phyloP scores from a whole-genome alignment of 345 rosid species.

The Nasturtium officinale region DNA sequence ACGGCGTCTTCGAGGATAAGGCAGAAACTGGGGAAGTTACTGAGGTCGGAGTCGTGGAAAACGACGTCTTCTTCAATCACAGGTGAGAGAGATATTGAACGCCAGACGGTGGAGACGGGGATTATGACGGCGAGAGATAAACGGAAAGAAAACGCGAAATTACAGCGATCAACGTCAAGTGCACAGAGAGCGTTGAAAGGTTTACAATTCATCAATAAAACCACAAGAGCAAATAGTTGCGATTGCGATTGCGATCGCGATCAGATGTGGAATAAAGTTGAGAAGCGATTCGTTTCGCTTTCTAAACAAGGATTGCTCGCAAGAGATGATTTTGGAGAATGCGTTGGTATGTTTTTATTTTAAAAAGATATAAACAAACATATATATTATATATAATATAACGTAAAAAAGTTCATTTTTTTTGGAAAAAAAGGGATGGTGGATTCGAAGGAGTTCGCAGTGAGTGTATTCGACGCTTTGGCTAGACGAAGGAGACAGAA shows the following conservation, averaged over 20 bases:
- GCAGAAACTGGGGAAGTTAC: constrained; percentile 58
- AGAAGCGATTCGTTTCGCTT: constrained; percentile 58
- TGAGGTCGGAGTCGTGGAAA: constrained; percentile 59
- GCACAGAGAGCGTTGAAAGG: constrained; percentile 83
- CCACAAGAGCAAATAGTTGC: constrained; percentile 47
- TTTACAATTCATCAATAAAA: constrained; percentile 68
- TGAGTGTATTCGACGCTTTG: constrained; percentile 74
- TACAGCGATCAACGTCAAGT: constrained; percentile 67
- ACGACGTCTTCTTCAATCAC: constrained; percentile 45
- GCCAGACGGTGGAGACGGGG: constrained; percentile 33
- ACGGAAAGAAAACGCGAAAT: constrained; percentile 58
- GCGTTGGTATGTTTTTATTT: constrained; percentile 75
- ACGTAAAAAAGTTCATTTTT: no score
- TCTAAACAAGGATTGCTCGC: constrained; percentile 69
- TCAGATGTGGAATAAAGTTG: constrained; percentile 75
- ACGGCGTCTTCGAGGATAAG: constrained; percentile 64
- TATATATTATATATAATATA: no score
- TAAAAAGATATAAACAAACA: not conserved
- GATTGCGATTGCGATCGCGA: constrained; percentile 54
- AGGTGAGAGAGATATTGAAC: constrained; percentile 35
- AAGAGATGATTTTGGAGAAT: constrained; percentile 88
- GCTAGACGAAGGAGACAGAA: constrained; percentile 67
- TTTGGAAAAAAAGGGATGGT: no score
- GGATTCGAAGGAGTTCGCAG: constrained; percentile 91
- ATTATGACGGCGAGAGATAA: constrained; percentile 54